Conservation (phyloP, 1,139 yeast species). For the Chernovozyma aurita region DNA sequence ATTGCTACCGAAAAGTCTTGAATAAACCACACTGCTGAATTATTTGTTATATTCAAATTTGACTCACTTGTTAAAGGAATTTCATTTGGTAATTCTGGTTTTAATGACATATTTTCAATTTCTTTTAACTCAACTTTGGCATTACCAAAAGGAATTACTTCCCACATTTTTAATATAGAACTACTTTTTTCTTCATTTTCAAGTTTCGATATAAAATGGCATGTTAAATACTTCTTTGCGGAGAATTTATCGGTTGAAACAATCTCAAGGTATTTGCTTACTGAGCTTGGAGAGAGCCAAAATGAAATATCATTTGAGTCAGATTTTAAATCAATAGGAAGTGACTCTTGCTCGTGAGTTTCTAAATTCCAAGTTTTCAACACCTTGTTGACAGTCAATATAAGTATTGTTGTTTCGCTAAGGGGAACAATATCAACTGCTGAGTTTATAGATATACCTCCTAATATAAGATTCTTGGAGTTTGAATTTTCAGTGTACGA, state of each 20-base stretch:
- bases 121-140: slow-evolving; percentile 19
- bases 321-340: slow-evolving; percentile 15
- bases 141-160: slow-evolving; percentile 15
- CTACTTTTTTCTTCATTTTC: slow-evolving; percentile 15
- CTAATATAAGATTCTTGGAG: slow-evolving; percentile 15
- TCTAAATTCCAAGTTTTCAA: slow-evolving; percentile 55
- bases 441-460: slow-evolving; percentile 29
- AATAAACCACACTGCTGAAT: slow-evolving; percentile 46
- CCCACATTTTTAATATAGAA: slow-evolving; percentile 21
- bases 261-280: slow-evolving; percentile 25
- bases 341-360: slow-evolving; percentile 22
- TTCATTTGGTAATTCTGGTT: slow-evolving; percentile 22
- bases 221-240: slow-evolving; percentile 14
- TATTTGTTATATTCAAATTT: neutral
- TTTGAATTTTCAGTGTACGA: slow-evolving; percentile 7
- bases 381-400: slow-evolving; percentile 43
- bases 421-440: slow-evolving; percentile 26
- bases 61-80: slow-evolving; percentile 2
- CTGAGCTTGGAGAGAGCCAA: slow-evolving; percentile 32
- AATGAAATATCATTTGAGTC: slow-evolving; percentile 10
- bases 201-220: slow-evolving; percentile 11
- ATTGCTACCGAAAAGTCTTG: slow-evolving; percentile 35
- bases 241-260: slow-evolving; percentile 8
- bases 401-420: slow-evolving; percentile 12
- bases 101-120: slow-evolving; percentile 20